Evolutionary conservation across 23 red algal species (phyloP).

Genomic region (Gracilaria domingensis): DNA sequence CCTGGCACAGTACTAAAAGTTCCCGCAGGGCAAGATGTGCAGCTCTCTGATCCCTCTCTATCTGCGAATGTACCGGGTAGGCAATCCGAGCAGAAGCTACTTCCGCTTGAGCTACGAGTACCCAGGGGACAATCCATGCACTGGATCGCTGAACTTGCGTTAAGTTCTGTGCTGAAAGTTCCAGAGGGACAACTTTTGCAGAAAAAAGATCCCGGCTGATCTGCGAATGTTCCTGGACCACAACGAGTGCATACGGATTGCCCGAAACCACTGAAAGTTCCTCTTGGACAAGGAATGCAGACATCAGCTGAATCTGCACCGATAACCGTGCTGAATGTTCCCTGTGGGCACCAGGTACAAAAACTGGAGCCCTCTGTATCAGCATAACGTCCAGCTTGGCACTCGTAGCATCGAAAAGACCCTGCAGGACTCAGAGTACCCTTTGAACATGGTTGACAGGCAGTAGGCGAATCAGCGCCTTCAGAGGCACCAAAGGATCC

Average conservation of each 20-base stretch:
- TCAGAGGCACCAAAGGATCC: constrained; percentile 12
- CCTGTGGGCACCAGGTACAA: constrained; percentile 49
- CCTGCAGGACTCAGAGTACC: constrained; percentile 37
- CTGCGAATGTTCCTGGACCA: constrained; percentile 17
- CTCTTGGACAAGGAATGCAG: constrained; percentile 23
- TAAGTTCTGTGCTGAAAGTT: constrained; percentile 15
- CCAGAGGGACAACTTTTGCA: constrained; percentile 39
- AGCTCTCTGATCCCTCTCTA: not conserved
- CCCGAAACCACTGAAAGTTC: constrained; percentile 39
- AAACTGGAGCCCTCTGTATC: constrained; percentile 18
- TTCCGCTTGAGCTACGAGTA: constrained; percentile 6
- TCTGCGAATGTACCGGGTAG: constrained; percentile 15
- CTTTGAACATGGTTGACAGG: constrained; percentile 29
- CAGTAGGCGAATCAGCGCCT: constrained; percentile 25
- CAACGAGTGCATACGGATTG: constrained; percentile 35
- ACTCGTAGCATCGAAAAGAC: constrained; percentile 11
- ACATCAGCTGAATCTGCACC: not conserved
- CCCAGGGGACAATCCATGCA: constrained; percentile 39
- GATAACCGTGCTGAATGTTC: constrained; percentile 16
- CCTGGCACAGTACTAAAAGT: not conserved
- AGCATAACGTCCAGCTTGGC: constrained; percentile 22
- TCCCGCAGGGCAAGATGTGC: constrained; percentile 33
- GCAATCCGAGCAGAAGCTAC: constrained; percentile 13
- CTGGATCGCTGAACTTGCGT: not conserved
- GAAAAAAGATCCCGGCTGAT: not conserved